Evolutionary conservation across 2,329 filamentous ascomycete genomes (phyloP).

Genomic region (Paecilomyces sp.): DNA sequence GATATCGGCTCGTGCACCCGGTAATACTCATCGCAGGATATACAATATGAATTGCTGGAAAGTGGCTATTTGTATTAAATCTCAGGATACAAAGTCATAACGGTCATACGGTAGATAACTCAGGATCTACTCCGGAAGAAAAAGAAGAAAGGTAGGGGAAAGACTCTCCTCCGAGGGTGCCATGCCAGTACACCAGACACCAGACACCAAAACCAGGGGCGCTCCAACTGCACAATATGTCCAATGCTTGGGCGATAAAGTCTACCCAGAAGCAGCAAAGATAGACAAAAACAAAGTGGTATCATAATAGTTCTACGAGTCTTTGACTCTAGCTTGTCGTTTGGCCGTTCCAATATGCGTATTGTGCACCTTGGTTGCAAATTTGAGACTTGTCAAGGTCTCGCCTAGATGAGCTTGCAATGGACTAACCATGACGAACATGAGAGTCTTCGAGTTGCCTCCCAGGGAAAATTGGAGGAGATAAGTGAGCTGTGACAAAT

Average conservation of each 20-base stretch:
- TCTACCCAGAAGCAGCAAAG: not conserved
- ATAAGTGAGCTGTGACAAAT: slow-evolving; percentile 64
- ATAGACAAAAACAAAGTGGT: slow-evolving; percentile 10
- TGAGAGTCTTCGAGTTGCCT: slow-evolving; percentile 93
- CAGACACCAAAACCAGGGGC: not conserved
- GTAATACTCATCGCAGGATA: not conserved
- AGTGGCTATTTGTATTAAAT: not conserved
- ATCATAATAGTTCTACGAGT: slow-evolving; percentile 19
- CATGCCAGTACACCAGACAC: not conserved
- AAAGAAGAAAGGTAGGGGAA: not conserved
- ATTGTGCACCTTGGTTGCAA: slow-evolving; percentile 85
- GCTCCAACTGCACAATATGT: not conserved
- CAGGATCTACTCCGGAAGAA: not conserved
- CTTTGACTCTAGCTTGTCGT: slow-evolving; percentile 30
- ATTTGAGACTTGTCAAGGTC: slow-evolving; percentile 88
- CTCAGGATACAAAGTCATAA: not conserved
- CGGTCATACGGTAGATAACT: not conserved
- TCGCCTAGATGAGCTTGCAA: slow-evolving; percentile 85
- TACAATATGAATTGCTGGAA: not conserved
- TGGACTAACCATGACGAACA: slow-evolving; percentile 98
- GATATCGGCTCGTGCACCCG: not conserved
- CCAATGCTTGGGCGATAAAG: not conserved
- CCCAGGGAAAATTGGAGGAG: slow-evolving; percentile 90
- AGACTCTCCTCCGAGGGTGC: not conserved
- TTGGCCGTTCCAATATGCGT: slow-evolving; percentile 86